Evolutionary conservation across 805 yeast genomes (phyloP).

Genomic region (Cyberlindnera mrakii): DNA sequence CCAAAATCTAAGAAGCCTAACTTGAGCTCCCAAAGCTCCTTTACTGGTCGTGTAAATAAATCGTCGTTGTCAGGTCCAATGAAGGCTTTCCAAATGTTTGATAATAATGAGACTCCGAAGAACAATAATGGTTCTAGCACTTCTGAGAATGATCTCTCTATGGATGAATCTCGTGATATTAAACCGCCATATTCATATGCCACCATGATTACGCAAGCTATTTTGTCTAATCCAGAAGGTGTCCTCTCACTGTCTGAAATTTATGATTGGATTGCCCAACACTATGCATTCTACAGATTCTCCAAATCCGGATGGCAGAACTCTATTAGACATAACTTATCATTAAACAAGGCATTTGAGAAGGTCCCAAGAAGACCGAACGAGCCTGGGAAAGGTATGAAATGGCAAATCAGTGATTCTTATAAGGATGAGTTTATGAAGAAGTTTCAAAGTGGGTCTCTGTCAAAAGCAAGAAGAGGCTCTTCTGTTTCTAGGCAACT

Average conservation of each 20-base stretch:
- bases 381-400: conserved; percentile 99
- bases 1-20: conserved; percentile 20
- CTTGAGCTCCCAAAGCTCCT: conserved; percentile 8
- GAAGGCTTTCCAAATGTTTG: conserved; percentile 52
- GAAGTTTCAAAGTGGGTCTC: conserved; percentile 71
- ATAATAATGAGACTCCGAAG: conserved; percentile 22
- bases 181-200: conserved; percentile 98
- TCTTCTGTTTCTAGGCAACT: conserved; percentile 75
- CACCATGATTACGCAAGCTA: conserved; percentile 97
- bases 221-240: conserved; percentile 80
- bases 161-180: conserved; percentile 85
- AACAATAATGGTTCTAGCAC: conserved; percentile 2
- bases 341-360: conserved; percentile 94
- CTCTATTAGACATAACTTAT: conserved; percentile 90
- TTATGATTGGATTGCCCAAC: conserved; percentile 81
- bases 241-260: conserved; percentile 87
- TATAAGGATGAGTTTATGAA: conserved; percentile 79
- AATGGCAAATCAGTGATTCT: conserved; percentile 90
- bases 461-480: conserved; percentile 72
- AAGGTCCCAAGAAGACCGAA: conserved; percentile 92
- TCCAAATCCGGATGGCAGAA: conserved; percentile 98
- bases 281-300: conserved; percentile 86
- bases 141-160: conserved; percentile 59
- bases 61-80: conserved; percentile 15
- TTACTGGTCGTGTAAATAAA: neutral